A percentile compares a stretch with the other conserved stretches of the same genome.
Evolutionary conservation across 2,329 filamentous ascomycete species (phyloP).

Genomic region (Sporothrix protearum): DNA sequence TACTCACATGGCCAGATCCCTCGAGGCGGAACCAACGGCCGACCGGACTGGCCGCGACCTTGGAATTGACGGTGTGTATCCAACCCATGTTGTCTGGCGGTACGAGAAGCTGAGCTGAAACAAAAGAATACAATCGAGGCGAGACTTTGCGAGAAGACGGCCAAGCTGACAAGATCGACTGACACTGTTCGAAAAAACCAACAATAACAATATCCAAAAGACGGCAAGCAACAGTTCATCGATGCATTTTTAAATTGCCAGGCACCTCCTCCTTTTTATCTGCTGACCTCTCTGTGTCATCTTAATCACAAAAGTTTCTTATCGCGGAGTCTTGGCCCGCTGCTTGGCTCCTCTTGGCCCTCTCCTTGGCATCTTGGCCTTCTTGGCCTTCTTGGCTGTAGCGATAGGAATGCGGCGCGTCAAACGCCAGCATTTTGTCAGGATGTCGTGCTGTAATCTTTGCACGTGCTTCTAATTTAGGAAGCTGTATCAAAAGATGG

Average conservation of each 20-base stretch:
- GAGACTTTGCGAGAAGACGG: not conserved
- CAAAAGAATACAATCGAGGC: not conserved
- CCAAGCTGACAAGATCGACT: not conserved
- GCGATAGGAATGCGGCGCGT: not conserved
- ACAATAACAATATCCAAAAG: not conserved
- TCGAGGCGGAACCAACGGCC: conserved; percentile 77
- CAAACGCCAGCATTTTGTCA: not conserved
- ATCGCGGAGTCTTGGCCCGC: not conserved
- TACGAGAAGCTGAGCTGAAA: not conserved
- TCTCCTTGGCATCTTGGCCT: too few relatives aligned
- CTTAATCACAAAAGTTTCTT: not conserved
- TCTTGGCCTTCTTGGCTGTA: not conserved
- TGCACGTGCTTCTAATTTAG: not conserved
- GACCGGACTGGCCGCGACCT: conserved; percentile 61
- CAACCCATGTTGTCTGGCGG: conserved; percentile 42
- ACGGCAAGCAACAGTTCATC: not conserved
- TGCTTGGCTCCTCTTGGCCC: not conserved
- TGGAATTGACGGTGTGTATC: conserved; percentile 50
- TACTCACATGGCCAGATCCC: conserved; percentile 69
- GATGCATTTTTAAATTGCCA: not conserved
- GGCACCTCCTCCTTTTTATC: not conserved
- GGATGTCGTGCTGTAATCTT: not conserved
- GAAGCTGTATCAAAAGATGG: not conserved
- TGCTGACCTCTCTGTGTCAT: not conserved
- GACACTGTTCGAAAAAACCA: not conserved